phyloP scores from a whole-genome alignment of 2,329 filamentous ascomycete species.

The Nigrospora oryzae region DNA sequence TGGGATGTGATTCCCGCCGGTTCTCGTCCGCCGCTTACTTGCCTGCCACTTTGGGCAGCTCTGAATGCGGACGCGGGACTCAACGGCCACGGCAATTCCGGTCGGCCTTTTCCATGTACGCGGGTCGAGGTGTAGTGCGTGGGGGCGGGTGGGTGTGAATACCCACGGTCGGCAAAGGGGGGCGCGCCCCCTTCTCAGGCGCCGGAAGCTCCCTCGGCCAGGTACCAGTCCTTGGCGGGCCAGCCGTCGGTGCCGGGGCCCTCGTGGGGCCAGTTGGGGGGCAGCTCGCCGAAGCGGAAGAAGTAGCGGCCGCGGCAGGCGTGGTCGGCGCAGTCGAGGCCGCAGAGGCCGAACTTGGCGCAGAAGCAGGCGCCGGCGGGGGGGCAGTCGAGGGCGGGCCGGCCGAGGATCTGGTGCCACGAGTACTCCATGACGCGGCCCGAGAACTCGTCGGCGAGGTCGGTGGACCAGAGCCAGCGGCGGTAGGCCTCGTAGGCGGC shows the following conservation, averaged over 20 bases:
- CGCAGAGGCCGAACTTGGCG: constrained; percentile 45
- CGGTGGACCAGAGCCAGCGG: constrained; percentile 39
- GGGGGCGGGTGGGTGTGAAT: too few relatives aligned
- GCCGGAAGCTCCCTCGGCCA: not conserved
- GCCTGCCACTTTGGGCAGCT: too few relatives aligned
- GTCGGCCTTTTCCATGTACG: too few relatives aligned
- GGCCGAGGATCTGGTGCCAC: constrained; percentile 32
- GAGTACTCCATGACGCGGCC: constrained; percentile 46
- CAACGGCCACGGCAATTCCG: too few relatives aligned
- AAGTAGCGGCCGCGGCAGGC: constrained; percentile 39
- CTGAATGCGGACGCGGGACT: too few relatives aligned
- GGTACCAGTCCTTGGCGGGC: constrained; percentile 3
- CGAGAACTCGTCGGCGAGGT: constrained; percentile 33
- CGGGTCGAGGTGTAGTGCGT: too few relatives aligned
- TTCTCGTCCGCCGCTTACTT: too few relatives aligned
- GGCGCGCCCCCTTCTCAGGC: too few relatives aligned
- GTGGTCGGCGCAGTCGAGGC: constrained; percentile 17
- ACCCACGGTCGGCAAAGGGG: too few relatives aligned
- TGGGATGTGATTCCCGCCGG: too few relatives aligned
- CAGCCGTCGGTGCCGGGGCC: constrained; percentile 6
- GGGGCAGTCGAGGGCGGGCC: constrained; percentile 40
- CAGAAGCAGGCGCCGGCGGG: constrained; percentile 46
- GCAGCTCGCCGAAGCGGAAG: constrained; percentile 8
- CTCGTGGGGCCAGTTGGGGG: constrained; percentile 5
- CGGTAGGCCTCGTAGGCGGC: constrained; percentile 38